Percentiles rank a stretch among this genome's conserved stretches.
Evolutionary conservation across 768 basidiomycete genomes (phyloP).

Genomic region (Rhizopogon salebrosus): DNA sequence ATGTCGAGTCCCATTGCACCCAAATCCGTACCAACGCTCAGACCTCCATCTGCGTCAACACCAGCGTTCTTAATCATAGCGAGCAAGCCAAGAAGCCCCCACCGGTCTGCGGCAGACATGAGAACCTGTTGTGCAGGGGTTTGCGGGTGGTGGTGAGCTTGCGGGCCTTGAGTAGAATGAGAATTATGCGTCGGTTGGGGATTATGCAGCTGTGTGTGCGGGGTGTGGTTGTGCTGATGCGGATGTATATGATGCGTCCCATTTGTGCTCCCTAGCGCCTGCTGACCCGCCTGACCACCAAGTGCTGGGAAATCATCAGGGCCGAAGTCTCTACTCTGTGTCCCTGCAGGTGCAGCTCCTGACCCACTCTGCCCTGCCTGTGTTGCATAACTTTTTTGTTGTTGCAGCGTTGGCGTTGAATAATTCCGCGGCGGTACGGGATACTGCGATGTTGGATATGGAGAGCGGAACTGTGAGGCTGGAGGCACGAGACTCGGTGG

Average conservation of each 20-base stretch:
- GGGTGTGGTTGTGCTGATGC: constrained; percentile 30
- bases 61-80: constrained; percentile 80
- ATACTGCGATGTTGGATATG: constrained; percentile 35
- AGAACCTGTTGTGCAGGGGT: constrained; percentile 93
- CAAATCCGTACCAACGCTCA: constrained; percentile 88
- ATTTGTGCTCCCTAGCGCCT: constrained; percentile 23
- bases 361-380: constrained; percentile 60
- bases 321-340: constrained; percentile 46
- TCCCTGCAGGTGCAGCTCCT: constrained; percentile 3
- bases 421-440: constrained; percentile 24
- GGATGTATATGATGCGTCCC: constrained; percentile 30
- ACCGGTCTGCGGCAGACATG: constrained; percentile 88
- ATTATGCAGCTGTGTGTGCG: constrained; percentile 24
- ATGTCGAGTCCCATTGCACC: constrained; percentile 91
- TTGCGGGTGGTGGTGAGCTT: constrained; percentile 56
- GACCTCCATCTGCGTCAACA: constrained; percentile 70
- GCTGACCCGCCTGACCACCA: constrained; percentile 52
- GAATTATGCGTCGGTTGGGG: constrained; percentile 11
- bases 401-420: constrained; percentile 40
- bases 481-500: constrained; percentile 71
- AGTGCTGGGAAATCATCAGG: constrained; percentile 88
- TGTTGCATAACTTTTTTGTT: constrained; percentile 70
- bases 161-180: constrained; percentile 10
- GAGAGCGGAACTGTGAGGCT: constrained; percentile 60
- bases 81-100: constrained; percentile 85